Base-by-base conservation (phyloP, 2,329 filamentous ascomycete species). In the Incumbomyces lentus region DNA sequence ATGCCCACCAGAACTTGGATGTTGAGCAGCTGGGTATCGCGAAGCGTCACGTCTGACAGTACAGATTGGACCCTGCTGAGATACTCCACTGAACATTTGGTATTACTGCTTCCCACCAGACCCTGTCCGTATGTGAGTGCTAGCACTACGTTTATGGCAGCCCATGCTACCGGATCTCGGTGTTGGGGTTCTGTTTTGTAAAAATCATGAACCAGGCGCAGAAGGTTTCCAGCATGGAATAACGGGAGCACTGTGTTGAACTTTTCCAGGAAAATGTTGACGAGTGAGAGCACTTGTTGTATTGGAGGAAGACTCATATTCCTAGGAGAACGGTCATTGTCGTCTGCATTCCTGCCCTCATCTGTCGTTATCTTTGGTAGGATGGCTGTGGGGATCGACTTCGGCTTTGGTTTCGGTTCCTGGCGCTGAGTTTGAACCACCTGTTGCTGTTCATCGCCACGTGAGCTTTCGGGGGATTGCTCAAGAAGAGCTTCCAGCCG, bases 1-100 rank as follows among this genome's bases (percentile, higher is more conserved):
- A 61, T 59, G 14, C 58, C 59, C 36, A 60, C 48, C 26, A 62
- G 40, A 43, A 61, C 56, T 50, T 62, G 60, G 43, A 61, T 50
- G 48, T 59, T 62, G 49, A 61, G 53, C 10, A 62, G 54, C 33
- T 57, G 40, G 36, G 40, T 49, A 41, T 59, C 54, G 39, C 55
- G 50, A 34, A 60, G 44, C 19, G 58, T 47, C 14, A 62, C 47
- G n/a, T 42, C 47, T 6, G 57, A 54, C 29, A 62, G 49, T 33
- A 61, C 59, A 34, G 59, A 58, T 46, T 62, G 49, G 39, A 55
- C 59, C 47, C 46, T 59, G 44, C 48, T 53, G 18, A 62, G 55
- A 55, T 53, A 60, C 39, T 47, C 43, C 16, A 47, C 49, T 29
- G 56, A 49, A 39, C 36, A 34, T 33, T 31, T 26, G 26, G 16